These are phyloP conservation scores for Entamoeba dispar DNA, from an alignment of 208 protist species.

Conservation along the genomic window DNA sequence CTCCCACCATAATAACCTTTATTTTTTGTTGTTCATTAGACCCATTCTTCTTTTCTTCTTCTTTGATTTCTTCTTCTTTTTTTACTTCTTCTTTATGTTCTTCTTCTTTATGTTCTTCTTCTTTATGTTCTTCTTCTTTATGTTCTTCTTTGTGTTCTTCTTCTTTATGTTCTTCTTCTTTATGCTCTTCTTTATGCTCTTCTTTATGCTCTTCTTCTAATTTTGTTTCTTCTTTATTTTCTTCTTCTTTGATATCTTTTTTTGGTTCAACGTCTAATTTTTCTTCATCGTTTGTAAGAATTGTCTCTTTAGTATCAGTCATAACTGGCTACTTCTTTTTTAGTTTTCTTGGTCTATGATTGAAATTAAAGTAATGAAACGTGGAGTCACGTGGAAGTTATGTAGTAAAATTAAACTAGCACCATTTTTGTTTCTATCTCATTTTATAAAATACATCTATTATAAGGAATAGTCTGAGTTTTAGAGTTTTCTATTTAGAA, in stretches of 20 bases:
- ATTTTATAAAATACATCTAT: no score
- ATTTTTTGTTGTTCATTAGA: not conserved
- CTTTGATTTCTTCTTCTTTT: not conserved
- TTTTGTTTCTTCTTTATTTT: no score
- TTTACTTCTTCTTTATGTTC: not conserved
- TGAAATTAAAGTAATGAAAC: no score
- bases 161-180: not conserved
- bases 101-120: not conserved
- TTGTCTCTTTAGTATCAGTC: not conserved
- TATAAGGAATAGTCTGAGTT: no score
- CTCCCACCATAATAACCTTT: constrained; percentile 5
- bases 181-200: not conserved
- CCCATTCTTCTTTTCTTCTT: not conserved
- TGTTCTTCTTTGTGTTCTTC: not conserved
- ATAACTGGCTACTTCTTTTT: no score
- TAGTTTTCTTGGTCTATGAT: no score
- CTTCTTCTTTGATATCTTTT: not conserved
- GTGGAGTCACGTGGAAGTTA: no score
- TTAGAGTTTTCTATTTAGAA: no score
- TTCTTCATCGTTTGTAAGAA: not conserved
- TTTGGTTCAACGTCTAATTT: not conserved
- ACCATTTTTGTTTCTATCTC: no score
- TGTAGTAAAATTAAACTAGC: no score
- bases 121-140: not conserved
- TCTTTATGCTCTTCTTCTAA: not conserved